Evolutionary conservation across 495 filamentous ascomycete species (phyloP).

Genomic region (Filosporella fistucella): DNA sequence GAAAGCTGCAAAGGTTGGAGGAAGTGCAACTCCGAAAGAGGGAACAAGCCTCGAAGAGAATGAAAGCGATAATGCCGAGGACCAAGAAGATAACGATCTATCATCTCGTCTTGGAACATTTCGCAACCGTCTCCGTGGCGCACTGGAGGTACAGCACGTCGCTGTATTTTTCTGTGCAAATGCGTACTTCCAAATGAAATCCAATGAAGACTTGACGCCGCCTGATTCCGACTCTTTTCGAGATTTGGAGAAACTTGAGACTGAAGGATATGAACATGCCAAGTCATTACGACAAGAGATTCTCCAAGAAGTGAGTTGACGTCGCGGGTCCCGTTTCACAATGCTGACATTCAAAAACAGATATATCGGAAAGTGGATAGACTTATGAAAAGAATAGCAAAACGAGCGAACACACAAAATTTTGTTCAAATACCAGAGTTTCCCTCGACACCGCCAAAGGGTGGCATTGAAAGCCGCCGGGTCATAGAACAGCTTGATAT

Average conservation of each 20-base stretch:
- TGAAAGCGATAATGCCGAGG: conserved; percentile 37
- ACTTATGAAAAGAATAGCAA: conserved; percentile 45
- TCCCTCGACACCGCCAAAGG: conserved; percentile 39
- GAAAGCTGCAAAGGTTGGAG: conserved; percentile 13
- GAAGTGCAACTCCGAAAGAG: neutral
- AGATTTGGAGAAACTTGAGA: conserved; percentile 62
- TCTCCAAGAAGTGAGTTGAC: conserved; percentile 39
- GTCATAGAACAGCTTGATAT: conserved; percentile 52
- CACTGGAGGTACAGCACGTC: conserved; percentile 77
- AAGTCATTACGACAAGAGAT: conserved; percentile 76
- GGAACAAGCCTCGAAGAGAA: conserved; percentile 7
- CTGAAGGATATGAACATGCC: conserved; percentile 67
- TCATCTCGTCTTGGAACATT: conserved; percentile 45
- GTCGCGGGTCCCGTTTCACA: neutral
- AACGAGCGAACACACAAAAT: conserved; percentile 37
- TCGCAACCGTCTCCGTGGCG: conserved; percentile 59
- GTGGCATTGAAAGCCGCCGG: conserved; percentile 58
- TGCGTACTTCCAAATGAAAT: conserved; percentile 77
- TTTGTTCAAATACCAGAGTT: conserved; percentile 63
- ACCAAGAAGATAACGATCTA: conserved; percentile 26
- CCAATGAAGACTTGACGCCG: conserved; percentile 51
- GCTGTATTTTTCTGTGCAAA: conserved; percentile 83
- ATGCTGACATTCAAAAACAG: too few relatives aligned
- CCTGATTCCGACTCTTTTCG: conserved; percentile 64
- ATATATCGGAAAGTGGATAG: conserved; percentile 24